Evolutionary conservation across 1,284 basidiomycete species (phyloP).

Genomic region (Pascua sp.): DNA sequence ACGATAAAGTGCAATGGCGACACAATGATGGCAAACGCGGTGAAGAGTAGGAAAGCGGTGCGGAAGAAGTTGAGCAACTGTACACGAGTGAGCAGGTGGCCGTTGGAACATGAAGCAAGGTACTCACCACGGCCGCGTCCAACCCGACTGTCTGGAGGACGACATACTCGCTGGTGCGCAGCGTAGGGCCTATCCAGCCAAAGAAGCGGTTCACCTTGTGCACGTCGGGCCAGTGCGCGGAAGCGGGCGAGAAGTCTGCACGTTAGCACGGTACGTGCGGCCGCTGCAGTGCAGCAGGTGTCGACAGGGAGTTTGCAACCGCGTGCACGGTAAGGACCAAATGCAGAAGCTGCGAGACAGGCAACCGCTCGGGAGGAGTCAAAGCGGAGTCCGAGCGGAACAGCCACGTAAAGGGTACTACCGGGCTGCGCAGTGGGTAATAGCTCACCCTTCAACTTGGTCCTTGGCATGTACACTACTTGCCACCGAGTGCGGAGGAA

Average conservation of each 20-base stretch:
- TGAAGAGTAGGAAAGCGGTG: constrained; percentile 88
- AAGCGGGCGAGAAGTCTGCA: constrained; percentile 40
- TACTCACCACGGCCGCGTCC: constrained; percentile 82
- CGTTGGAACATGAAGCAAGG: constrained; percentile 3
- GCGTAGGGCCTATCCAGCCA: constrained; percentile 91
- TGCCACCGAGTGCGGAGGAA: constrained; percentile 83
- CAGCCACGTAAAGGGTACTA: too few relatives aligned
- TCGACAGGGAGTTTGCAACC: too few relatives aligned
- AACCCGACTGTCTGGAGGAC: constrained; percentile 95
- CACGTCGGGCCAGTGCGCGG: constrained; percentile 35
- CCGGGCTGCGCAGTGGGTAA: neutral
- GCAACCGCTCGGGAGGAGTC: too few relatives aligned
- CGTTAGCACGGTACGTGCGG: neutral
- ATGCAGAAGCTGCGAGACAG: too few relatives aligned
- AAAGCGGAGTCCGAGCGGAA: too few relatives aligned
- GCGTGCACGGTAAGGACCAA: too few relatives aligned
- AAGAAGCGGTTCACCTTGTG: constrained; percentile 58
- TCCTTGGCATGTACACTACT: constrained; percentile 82
- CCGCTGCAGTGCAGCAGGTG: too few relatives aligned
- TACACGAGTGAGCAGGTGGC: neutral
- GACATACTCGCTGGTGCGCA: constrained; percentile 83
- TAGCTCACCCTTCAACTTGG: constrained; percentile 79
- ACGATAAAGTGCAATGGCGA: too few relatives aligned
- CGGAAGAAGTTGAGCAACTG: constrained; percentile 92
- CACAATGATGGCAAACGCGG: constrained; percentile 51